Percentiles rank a stretch among this genome's conserved stretches.
These are phyloP conservation scores for Coleophoma eucalyptorum DNA, from an alignment of 2,329 filamentous ascomycete species.

Conservation along the genomic window DNA sequence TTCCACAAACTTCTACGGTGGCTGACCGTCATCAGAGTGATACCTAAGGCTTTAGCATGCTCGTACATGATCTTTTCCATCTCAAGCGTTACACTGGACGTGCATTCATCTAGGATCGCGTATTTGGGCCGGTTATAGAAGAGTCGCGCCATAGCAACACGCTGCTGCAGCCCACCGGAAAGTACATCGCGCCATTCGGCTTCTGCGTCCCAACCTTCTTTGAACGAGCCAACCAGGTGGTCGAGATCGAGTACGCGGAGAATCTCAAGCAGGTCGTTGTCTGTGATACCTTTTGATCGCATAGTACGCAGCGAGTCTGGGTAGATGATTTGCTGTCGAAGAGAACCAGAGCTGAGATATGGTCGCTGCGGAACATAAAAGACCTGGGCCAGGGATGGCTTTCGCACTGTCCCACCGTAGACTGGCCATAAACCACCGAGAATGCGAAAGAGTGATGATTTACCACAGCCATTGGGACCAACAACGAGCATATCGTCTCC, in stretches of 20 bases:
- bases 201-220: conserved; percentile 83
- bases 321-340: conserved; percentile 97
- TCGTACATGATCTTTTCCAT: conserved; percentile 97
- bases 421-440: conserved; percentile 96
- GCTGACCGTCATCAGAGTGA: conserved; percentile 95
- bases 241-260: conserved; percentile 79
- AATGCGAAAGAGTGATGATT: conserved; percentile 94
- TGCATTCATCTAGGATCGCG: conserved; percentile 96
- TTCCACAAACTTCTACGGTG: conserved; percentile 92
- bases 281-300: conserved; percentile 78
- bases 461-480: conserved; percentile 95
- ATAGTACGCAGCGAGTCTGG: conserved; percentile 86
- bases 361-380: conserved; percentile 98
- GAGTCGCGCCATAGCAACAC: conserved; percentile 91
- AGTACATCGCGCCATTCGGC: conserved; percentile 96
- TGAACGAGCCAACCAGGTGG: conserved; percentile 72
- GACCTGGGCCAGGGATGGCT: conserved; percentile 87
- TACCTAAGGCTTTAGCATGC: conserved; percentile 83
- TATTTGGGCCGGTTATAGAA: conserved; percentile 94
- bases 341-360: conserved; percentile 83
- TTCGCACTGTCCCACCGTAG: conserved; percentile 89
- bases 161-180: conserved; percentile 88
- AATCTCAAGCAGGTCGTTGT: conserved; percentile 74
- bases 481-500: conserved; percentile 89
- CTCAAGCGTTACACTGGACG: conserved; percentile 89